A percentile compares a stretch with the other conserved stretches of the same genome.
These are phyloP conservation scores for Acanthamoeba polyphaga DNA, from an alignment of 208 protist genomes.

Conservation along the genomic window DNA sequence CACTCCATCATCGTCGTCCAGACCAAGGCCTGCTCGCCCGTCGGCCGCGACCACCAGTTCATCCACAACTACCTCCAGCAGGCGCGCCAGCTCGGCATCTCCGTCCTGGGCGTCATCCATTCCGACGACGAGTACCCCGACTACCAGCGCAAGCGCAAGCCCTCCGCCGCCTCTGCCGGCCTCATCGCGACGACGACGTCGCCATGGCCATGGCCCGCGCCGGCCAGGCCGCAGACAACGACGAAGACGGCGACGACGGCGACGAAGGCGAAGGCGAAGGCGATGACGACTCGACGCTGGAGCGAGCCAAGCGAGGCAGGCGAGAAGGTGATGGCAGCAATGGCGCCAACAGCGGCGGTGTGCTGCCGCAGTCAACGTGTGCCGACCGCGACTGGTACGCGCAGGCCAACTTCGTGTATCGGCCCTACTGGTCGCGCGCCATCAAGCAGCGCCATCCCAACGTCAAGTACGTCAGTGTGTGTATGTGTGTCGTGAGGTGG, in stretches of 20 bases:
- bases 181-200: background rate
- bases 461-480: background rate
- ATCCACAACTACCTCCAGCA: constrained; percentile 50
- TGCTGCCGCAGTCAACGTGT: background rate
- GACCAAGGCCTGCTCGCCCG: constrained; percentile 57
- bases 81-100: constrained; percentile 39
- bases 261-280: background rate
- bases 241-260: background rate
- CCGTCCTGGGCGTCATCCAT: constrained; percentile 33
- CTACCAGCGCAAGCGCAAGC: constrained; percentile 1
- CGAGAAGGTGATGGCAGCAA: background rate
- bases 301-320: background rate
- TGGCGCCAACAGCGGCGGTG: background rate
- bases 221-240: background rate
- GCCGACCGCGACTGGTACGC: constrained; percentile 48
- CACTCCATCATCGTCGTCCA: constrained; percentile 69
- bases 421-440: constrained; percentile 37
- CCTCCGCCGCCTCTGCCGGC: background rate
- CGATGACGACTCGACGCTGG: background rate
- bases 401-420: constrained; percentile 40
- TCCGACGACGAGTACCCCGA: constrained; percentile 40
- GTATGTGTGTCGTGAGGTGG: too few species aligned
- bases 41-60: constrained; percentile 41
- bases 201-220: background rate
- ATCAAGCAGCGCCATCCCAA: constrained; percentile 40